These are phyloP conservation scores for Kwoniella bestiolae DNA, from an alignment of 768 basidiomycete species.

Conservation along the genomic window DNA sequence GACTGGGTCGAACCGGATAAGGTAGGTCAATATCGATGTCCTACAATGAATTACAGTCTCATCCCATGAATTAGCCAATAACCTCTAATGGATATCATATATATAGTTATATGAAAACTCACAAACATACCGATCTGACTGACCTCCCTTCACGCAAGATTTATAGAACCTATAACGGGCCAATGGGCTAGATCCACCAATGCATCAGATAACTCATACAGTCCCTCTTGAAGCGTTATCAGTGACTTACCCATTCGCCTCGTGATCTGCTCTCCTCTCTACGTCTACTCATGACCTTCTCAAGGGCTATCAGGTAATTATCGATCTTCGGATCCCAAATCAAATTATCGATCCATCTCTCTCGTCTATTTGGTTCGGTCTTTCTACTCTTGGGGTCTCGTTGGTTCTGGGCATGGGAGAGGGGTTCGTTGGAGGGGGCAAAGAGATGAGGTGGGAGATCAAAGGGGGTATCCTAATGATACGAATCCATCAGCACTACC, in stretches of 20 bases:
- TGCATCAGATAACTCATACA: too few species aligned
- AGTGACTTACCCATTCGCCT: conserved; percentile 3
- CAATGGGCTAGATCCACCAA: neutral
- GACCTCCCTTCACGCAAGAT: too few species aligned
- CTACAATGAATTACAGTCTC: too few species aligned
- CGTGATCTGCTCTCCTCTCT: neutral
- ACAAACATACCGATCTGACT: too few species aligned
- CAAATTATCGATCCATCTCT: conserved; percentile 17
- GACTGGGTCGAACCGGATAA: too few species aligned
- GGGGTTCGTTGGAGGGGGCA: neutral
- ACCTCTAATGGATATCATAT: too few species aligned
- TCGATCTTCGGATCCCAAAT: conserved; percentile 17
- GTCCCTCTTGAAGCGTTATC: too few species aligned
- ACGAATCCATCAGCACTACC: too few species aligned
- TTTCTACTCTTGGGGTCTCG: neutral
- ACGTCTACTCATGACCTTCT: conserved; percentile 1
- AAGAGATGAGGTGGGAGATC: conserved; percentile 7
- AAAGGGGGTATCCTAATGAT: conserved; percentile 15
- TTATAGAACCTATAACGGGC: neutral
- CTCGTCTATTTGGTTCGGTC: neutral
- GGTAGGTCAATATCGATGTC: too few species aligned
- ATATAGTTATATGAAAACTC: too few species aligned
- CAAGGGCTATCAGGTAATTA: conserved; percentile 10
- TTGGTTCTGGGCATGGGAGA: neutral
- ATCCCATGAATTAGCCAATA: too few species aligned